Evolutionary conservation across 495 filamentous ascomycete genomes (phyloP).

Genomic region (Aspergillus biplanus): DNA sequence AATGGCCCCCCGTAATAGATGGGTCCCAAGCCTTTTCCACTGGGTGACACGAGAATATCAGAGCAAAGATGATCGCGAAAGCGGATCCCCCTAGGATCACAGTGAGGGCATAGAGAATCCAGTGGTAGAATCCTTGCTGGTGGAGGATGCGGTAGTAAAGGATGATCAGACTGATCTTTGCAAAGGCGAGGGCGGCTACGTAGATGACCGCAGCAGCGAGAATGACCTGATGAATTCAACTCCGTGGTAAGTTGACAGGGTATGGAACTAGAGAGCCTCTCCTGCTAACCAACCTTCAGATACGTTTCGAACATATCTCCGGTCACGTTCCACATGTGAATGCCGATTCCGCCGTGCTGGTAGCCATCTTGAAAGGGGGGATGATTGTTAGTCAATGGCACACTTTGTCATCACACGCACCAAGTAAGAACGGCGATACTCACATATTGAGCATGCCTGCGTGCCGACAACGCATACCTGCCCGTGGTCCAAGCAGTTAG

Average conservation of each 20-base stretch:
- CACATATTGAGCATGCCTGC: conserved; percentile 17
- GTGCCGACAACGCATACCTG: conserved; percentile 23
- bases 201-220: conserved; percentile 35
- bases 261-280: neutral
- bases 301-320: conserved; percentile 8
- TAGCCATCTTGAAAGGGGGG: conserved; percentile 20
- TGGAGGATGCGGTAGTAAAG: conserved; percentile 36
- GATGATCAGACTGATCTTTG: conserved; percentile 35
- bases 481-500: neutral
- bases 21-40: conserved; percentile 37
- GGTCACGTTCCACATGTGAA: conserved; percentile 21
- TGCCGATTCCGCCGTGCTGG: conserved; percentile 11
- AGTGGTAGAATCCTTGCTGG: conserved; percentile 25
- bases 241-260: neutral
- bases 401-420: conserved; percentile 21
- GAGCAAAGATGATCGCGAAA: conserved; percentile 33
- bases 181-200: conserved; percentile 38
- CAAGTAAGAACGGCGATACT: neutral
- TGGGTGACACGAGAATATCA: conserved; percentile 45
- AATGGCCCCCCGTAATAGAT: conserved; percentile 29
- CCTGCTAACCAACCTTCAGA: conserved; percentile 7
- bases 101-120: conserved; percentile 28
- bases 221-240: conserved; percentile 21
- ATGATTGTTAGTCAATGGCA: conserved; percentile 3
- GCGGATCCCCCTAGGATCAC: conserved; percentile 33